These are phyloP conservation scores for Beauveria sp. DNA, from an alignment of 2,329 filamentous ascomycete species.

Conservation along the genomic window DNA sequence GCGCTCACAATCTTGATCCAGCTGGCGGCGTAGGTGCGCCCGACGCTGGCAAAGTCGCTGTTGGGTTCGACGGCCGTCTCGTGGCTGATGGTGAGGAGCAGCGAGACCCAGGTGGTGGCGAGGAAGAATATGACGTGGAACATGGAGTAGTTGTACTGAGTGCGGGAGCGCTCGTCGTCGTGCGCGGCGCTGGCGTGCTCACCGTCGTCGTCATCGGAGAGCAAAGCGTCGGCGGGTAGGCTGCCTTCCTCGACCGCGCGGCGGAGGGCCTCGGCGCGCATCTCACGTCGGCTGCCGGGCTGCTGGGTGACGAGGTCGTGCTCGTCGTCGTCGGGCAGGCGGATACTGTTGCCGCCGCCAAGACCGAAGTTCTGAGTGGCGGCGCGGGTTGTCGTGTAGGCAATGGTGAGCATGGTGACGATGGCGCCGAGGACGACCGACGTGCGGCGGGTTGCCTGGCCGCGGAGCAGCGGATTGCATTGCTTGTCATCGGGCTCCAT, in stretches of 20 bases:
- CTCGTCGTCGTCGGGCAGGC: constrained; percentile 63
- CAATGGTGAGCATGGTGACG: constrained; percentile 92
- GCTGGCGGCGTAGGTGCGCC: constrained; percentile 91
- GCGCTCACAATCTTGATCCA: constrained; percentile 99
- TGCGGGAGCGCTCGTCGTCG: constrained; percentile 82
- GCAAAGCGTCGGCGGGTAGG: constrained; percentile 80
- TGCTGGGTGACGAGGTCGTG: constrained; percentile 86
- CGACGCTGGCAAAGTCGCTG: constrained; percentile 82
- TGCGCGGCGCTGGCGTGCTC: constrained; percentile 57
- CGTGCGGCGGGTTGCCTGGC: constrained; percentile 79
- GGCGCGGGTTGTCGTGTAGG: constrained; percentile 93
- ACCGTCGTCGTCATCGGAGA: constrained; percentile 64
- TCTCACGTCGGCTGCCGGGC: constrained; percentile 71
- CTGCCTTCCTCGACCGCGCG: constrained; percentile 89
- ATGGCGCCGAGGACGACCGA: constrained; percentile 89
- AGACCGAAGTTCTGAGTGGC: constrained; percentile 83
- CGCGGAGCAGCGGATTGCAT: constrained; percentile 86
- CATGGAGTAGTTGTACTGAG: constrained; percentile 92
- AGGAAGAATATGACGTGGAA: constrained; percentile 99
- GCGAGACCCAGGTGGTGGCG: constrained; percentile 92
- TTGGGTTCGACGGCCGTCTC: constrained; percentile 49
- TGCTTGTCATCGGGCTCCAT: constrained; percentile 94
- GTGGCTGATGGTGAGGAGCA: constrained; percentile 70
- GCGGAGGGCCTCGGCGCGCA: constrained; percentile 86
- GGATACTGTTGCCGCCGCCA: constrained; percentile 56